phyloP scores from a whole-genome alignment of 177 flowering plant genomes.

The Vitis hybrid region DNA sequence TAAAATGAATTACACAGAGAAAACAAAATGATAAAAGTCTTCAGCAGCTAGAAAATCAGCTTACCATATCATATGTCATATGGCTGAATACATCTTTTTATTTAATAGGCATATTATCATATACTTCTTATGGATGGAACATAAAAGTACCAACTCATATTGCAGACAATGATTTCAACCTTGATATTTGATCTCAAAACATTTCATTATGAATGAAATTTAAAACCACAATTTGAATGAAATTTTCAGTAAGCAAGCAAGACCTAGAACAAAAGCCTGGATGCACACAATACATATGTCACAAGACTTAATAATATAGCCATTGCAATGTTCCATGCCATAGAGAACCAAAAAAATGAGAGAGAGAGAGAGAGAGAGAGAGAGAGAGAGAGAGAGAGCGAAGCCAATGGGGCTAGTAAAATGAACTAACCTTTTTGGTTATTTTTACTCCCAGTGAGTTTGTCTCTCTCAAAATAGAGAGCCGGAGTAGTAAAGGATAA shows the following conservation, averaged over 20 bases:
- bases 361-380: neutral
- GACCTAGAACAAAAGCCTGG: neutral
- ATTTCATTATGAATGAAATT: too few relatives aligned
- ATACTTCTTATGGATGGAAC: too few relatives aligned
- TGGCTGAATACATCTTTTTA: too few relatives aligned
- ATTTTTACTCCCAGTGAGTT: conserved; percentile 66
- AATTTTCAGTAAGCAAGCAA: neutral
- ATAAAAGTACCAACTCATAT: too few relatives aligned
- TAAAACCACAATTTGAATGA: too few relatives aligned
- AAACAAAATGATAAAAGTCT: too few relatives aligned
- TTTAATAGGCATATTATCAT: too few relatives aligned
- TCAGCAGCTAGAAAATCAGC: too few relatives aligned
- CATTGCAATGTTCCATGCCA: neutral
- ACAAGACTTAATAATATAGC: neutral
- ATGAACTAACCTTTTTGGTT: conserved; percentile 71
- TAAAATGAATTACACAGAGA: too few relatives aligned
- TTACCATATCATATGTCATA: too few relatives aligned
- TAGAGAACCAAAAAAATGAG: neutral
- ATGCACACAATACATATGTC: neutral
- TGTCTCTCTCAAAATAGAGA: conserved; percentile 58
- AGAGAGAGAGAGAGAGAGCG: neutral
- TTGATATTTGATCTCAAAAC: too few relatives aligned
- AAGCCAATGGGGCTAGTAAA: neutral
- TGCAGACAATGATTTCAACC: too few relatives aligned
- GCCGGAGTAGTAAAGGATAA: conserved; percentile 85